These are phyloP conservation scores for Fusarium drepaniforme DNA, from an alignment of 2,329 filamentous ascomycete genomes.

Conservation along the genomic window DNA sequence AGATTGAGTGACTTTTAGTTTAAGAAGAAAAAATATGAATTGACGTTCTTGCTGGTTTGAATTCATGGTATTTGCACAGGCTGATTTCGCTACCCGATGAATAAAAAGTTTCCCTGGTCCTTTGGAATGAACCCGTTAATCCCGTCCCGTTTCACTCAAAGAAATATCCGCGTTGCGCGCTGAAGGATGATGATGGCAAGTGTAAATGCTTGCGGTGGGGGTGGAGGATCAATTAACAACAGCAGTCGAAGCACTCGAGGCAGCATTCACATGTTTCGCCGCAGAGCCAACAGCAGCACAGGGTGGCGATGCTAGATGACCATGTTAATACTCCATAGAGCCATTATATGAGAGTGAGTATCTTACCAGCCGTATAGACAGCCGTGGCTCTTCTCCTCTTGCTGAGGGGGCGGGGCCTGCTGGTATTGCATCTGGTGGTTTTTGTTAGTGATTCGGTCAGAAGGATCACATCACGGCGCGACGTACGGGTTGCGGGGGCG, in stretches of 20 bases:
- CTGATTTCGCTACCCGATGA: constrained; percentile 5
- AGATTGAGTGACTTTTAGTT: not conserved
- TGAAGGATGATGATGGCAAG: constrained; percentile 1
- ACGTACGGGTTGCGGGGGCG: constrained; percentile 42
- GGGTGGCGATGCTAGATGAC: constrained; percentile 50
- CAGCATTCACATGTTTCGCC: constrained; percentile 59
- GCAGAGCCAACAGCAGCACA: constrained; percentile 60
- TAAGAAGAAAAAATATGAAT: not conserved
- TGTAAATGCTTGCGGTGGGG: not conserved
- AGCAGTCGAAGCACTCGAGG: constrained; percentile 55
- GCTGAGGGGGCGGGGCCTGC: constrained; percentile 47
- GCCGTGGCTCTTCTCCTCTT: constrained; percentile 55
- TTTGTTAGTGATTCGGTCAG: constrained; percentile 6
- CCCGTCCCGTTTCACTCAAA: not conserved
- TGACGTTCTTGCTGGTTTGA: constrained; percentile 5
- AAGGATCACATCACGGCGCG: not conserved
- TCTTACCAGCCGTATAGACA: constrained; percentile 55
- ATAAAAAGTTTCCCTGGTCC: not conserved
- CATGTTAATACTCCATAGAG: too few relatives aligned
- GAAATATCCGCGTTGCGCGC: not conserved
- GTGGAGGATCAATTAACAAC: constrained; percentile 45
- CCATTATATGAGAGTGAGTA: accelerated
- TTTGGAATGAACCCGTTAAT: constrained; percentile 5
- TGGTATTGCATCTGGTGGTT: constrained; percentile 48
- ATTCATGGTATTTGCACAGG: constrained; percentile 21